These are phyloP conservation scores for Citrus glauca DNA, from an alignment of 345 rosid genomes.

Conservation along the genomic window DNA sequence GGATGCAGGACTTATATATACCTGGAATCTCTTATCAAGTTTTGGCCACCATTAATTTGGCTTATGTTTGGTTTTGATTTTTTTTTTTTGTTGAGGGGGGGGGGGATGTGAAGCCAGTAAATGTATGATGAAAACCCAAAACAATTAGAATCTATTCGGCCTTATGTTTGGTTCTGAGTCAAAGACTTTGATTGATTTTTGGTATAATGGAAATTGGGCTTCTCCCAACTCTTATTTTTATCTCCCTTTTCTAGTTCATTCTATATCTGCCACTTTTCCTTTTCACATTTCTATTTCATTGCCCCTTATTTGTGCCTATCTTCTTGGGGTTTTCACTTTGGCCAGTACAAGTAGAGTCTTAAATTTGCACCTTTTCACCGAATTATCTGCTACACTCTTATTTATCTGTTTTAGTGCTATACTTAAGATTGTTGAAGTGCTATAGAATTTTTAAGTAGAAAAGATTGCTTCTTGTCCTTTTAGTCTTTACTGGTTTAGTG, in stretches of 20 bases:
- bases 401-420: background rate
- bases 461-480: background rate
- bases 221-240: background rate
- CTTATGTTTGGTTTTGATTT: background rate
- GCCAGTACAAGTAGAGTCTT: background rate
- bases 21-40: background rate
- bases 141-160: background rate
- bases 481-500: background rate
- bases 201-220: background rate
- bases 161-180: background rate
- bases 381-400: background rate
- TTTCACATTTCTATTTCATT: background rate
- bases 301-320: background rate
- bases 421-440: background rate
- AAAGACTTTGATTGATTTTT: background rate
- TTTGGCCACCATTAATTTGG: background rate
- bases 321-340: background rate
- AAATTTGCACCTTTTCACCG: background rate
- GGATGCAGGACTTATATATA: background rate
- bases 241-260: background rate
- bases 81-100: too few species aligned
- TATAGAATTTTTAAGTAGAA: background rate
- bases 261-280: background rate
- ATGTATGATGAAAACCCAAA: too few species aligned
- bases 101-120: too few species aligned